Percentiles rank a stretch among this genome's conserved stretches.
Evolutionary conservation across 1,139 yeast species (phyloP).

Genomic region (Blastobotrys ciferrii): DNA sequence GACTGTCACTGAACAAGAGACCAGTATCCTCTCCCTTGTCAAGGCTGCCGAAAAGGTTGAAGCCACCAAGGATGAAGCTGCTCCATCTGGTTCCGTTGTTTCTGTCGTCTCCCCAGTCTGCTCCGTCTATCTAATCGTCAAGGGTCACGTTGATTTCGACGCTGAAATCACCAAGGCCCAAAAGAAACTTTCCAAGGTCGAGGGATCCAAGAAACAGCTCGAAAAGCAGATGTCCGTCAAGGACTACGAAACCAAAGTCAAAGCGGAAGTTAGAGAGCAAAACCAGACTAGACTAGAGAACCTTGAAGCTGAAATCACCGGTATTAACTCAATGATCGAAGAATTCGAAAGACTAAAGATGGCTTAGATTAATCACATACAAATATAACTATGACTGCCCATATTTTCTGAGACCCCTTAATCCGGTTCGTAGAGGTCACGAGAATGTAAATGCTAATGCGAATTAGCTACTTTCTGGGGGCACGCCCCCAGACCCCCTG

Average conservation of each 20-base stretch:
- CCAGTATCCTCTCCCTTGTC: slow-evolving; percentile 82
- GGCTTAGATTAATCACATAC: slow-evolving; percentile 9
- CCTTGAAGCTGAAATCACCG: slow-evolving; percentile 80
- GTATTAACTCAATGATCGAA: slow-evolving; percentile 45
- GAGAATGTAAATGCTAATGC: no score
- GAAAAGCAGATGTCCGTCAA: slow-evolving; percentile 65
- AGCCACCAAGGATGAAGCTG: slow-evolving; percentile 53
- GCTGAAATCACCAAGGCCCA: slow-evolving; percentile 81
- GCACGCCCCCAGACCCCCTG: no score
- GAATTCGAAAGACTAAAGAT: slow-evolving; percentile 42
- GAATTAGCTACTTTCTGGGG: no score
- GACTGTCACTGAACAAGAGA: slow-evolving; percentile 67
- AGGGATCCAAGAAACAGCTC: slow-evolving; percentile 48
- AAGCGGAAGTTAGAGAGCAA: slow-evolving; percentile 73
- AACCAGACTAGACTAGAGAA: slow-evolving; percentile 69
- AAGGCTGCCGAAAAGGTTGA: slow-evolving; percentile 79
- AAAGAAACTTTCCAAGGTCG: slow-evolving; percentile 64
- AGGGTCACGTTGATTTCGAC: slow-evolving; percentile 92
- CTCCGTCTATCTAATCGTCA: slow-evolving; percentile 85
- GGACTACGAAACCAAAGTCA: slow-evolving; percentile 86
- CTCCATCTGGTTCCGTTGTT: slow-evolving; percentile 89
- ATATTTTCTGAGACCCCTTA: slow-evolving; percentile 3
- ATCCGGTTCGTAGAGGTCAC: no score
- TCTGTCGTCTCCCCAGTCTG: slow-evolving; percentile 76
- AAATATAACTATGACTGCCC: slow-evolving; percentile 1